Base-by-base conservation (phyloP, 441 rosid species). In the Theobroma grandiflorum region DNA sequence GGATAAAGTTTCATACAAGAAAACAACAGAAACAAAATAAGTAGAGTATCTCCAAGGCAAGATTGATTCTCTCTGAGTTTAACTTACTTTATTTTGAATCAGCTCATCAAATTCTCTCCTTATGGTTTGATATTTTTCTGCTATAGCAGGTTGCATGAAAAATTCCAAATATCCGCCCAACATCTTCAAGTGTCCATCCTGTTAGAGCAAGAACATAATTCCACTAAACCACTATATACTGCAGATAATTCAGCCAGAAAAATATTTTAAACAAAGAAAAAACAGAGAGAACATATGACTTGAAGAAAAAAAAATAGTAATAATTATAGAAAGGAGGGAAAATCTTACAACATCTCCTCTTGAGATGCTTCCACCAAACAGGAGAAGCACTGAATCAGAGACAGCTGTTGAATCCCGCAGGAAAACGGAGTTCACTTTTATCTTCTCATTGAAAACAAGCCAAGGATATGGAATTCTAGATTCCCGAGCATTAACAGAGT, bases 161-260 rank as follows among this genome's bases (percentile, higher is more conserved):
- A 97, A 94, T 81, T 97, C 99, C 84, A 97, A 76, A 82, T 86
- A 97, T 59, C 99, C 99, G 76, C 96, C 99, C 87, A 94, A 81
- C 99, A 97, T 94, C 87, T 93, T 95, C 91, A 97, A 75, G 85
- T 93, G 97, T 52, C 98, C 99, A 82, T 89, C 96, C 99, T 95
- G 87, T 79, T 77, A 79, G 35, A 83, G 66, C 45, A 76, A 74
- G 75, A 75, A 70, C 70, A 78, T 8, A 72, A 59, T 33, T 74
- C 76, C 59, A 49, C 12, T 71, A 52, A 75, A 67, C 40, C 57
- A 15, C 53, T n/a, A 76, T 37, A 31, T 64, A 64, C 33, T 70
- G 35, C 22, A 57, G n/a, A 37, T 59, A 11, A 58, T 61, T 59
- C 5, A 35, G 47, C 62, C 49, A 14, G 15, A 18, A 78, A 7